Conservation (phyloP, 1,139 yeast species). For the Blastobotrys apis region DNA sequence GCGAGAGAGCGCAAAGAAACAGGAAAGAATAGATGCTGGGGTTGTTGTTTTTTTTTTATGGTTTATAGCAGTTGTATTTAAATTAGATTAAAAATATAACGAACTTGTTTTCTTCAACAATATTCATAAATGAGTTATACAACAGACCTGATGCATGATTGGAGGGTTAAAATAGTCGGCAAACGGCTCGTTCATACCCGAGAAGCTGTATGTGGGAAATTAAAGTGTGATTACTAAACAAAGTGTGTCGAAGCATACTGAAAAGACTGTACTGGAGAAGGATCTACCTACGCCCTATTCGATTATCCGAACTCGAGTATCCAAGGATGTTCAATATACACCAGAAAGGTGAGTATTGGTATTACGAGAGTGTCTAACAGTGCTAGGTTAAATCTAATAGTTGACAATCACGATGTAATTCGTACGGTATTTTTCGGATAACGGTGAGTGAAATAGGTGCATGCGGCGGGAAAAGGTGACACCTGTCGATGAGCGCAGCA, state of each 20-base stretch:
- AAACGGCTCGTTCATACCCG: background rate
- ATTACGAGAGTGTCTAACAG: background rate
- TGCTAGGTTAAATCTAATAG: background rate
- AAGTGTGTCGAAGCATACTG: background rate
- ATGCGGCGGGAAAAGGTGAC: no score
- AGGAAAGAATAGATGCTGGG: background rate
- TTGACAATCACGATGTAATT: background rate
- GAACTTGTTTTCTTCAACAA: background rate
- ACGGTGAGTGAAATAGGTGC: no score
- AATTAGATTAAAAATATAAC: no score
- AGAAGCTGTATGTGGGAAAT: background rate
- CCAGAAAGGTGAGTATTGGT: background rate
- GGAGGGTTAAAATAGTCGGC: background rate
- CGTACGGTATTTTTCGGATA: slow-evolving; percentile 1
- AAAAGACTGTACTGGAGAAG: slow-evolving; percentile 1
- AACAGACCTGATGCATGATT: background rate
- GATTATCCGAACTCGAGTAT: background rate
- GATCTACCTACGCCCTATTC: background rate
- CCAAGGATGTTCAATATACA: background rate
- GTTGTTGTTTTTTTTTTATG: no score
- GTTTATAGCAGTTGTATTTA: no score
- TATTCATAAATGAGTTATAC: background rate
- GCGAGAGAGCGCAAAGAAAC: background rate
- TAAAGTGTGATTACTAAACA: background rate
- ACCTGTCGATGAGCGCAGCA: no score